phyloP scores from a whole-genome alignment of 352 stramenopile genomes.

The Globisporangium megalacanthum region DNA sequence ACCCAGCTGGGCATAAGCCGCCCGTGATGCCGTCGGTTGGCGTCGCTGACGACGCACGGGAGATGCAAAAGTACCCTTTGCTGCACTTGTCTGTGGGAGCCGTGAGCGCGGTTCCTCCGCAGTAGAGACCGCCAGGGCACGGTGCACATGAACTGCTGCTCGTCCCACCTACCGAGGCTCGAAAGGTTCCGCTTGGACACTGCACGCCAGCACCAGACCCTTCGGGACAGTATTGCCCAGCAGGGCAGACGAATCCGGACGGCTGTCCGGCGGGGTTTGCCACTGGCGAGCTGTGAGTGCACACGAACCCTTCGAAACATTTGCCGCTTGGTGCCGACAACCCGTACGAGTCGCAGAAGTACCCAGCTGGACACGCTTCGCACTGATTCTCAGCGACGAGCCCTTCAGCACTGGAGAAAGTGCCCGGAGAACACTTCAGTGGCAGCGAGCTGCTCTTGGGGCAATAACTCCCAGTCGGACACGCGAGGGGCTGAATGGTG shows the following conservation, averaged over 20 bases:
- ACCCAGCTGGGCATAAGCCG: slow-evolving; percentile 44
- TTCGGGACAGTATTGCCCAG: slow-evolving; percentile 66
- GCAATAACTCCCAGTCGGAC: slow-evolving; percentile 67
- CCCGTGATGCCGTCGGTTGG: slow-evolving; percentile 43
- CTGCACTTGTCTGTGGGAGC: slow-evolving; percentile 51
- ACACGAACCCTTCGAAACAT: slow-evolving; percentile 68
- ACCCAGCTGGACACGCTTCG: slow-evolving; percentile 66
- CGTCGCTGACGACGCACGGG: slow-evolving; percentile 30
- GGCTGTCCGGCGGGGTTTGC: slow-evolving; percentile 41
- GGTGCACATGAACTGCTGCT: slow-evolving; percentile 56
- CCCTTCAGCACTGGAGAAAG: slow-evolving; percentile 46
- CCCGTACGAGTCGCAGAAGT: slow-evolving; percentile 87
- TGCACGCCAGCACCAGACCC: slow-evolving; percentile 42
- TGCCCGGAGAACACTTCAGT: slow-evolving; percentile 61
- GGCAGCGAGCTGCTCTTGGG: slow-evolving; percentile 39
- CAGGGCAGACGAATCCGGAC: slow-evolving; percentile 58
- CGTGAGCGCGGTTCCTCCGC: slow-evolving; percentile 35
- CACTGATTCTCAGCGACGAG: slow-evolving; percentile 73
- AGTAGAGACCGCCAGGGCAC: slow-evolving; percentile 61
- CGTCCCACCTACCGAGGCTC: slow-evolving; percentile 33
- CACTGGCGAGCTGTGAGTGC: slow-evolving; percentile 42
- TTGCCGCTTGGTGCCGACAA: slow-evolving; percentile 36
- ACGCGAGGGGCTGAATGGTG: slow-evolving; percentile 43
- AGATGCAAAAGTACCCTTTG: slow-evolving; percentile 82
- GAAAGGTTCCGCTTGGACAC: slow-evolving; percentile 65